These are phyloP conservation scores for Dactylellina cionopaga DNA, from an alignment of 2,329 filamentous ascomycete genomes.

Conservation along the genomic window DNA sequence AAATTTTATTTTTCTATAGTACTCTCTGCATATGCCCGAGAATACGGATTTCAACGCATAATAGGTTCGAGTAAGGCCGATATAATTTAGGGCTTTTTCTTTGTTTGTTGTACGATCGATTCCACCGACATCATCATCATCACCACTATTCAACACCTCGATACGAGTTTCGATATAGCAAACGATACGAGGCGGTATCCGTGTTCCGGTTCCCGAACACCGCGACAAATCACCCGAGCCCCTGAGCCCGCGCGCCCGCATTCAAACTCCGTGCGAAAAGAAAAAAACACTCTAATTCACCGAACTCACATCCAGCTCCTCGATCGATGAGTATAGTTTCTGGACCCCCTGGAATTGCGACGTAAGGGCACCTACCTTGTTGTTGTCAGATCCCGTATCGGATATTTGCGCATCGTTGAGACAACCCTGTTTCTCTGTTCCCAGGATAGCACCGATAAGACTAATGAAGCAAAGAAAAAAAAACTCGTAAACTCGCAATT, in stretches of 20 bases:
- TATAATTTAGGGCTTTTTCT: not conserved
- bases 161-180: too few species aligned
- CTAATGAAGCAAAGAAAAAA: not conserved
- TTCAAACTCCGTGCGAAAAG: too few species aligned
- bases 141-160: too few species aligned
- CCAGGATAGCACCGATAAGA: conserved; percentile 5
- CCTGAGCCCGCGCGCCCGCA: too few species aligned
- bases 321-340: too few species aligned
- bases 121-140: not conserved
- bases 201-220: not conserved
- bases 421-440: not conserved
- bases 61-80: not conserved
- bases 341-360: conserved; percentile 25
- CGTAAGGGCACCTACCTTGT: too few species aligned
- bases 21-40: not conserved
- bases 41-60: not conserved
- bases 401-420: too few species aligned
- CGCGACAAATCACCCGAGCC: too few species aligned
- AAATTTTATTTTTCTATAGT: not conserved
- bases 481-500: not conserved
- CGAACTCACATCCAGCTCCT: too few species aligned
- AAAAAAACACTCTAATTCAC: too few species aligned
- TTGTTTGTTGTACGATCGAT: not conserved
- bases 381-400: too few species aligned
- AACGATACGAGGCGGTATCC: not conserved